Evolutionary conservation across 495 filamentous ascomycete genomes (phyloP).

Genomic region (Parathielavia appendiculata): DNA sequence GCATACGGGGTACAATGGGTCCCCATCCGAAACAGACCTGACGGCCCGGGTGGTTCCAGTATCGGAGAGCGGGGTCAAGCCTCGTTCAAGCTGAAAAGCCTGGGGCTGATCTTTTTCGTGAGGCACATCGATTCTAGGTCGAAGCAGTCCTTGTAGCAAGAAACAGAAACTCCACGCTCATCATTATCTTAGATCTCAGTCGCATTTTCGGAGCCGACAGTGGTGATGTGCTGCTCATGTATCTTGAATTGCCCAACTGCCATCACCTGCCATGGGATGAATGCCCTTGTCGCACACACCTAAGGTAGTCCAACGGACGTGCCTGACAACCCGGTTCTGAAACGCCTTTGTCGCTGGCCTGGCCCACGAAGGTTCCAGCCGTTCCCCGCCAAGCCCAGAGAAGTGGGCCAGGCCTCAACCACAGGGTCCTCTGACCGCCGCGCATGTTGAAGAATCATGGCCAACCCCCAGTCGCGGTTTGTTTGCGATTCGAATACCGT

Average conservation of each 20-base stretch:
- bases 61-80: neutral
- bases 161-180: neutral
- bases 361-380: constrained; percentile 18
- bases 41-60: too few relatives aligned
- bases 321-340: constrained; percentile 33
- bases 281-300: neutral
- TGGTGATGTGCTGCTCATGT: neutral
- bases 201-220: neutral
- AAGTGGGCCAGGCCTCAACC: constrained; percentile 16
- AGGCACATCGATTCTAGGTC: neutral
- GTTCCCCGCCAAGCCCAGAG: constrained; percentile 15
- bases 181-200: neutral
- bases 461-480: constrained; percentile 19
- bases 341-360: constrained; percentile 28
- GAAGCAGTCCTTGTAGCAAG: neutral
- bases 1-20: too few relatives aligned
- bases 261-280: neutral
- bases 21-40: neutral
- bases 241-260: neutral
- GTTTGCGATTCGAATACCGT: constrained; percentile 16
- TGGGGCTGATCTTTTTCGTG: constrained; percentile 2
- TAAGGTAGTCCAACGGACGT: constrained; percentile 12
- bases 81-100: too few relatives aligned
- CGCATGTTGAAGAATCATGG: constrained; percentile 1
- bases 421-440: neutral